Evolutionary conservation across 805 yeast species (phyloP).

Genomic region (Zygosaccharomyces kombuchaensis): DNA sequence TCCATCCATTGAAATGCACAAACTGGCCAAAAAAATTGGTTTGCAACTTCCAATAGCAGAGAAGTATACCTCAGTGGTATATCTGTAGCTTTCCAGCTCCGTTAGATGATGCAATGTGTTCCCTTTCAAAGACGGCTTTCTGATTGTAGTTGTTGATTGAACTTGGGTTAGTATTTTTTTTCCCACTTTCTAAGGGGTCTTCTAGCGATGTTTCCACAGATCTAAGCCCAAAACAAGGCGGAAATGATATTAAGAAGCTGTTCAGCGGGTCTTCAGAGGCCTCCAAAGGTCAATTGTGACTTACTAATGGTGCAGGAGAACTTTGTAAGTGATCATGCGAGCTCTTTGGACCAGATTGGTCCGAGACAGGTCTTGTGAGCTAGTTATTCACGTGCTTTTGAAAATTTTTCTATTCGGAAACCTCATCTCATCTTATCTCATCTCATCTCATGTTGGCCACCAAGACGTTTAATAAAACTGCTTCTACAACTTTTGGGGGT

Average conservation of each 20-base stretch:
- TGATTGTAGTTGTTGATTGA: neutral
- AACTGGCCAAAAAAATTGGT: neutral
- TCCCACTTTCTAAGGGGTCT: neutral
- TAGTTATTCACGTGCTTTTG: conserved; percentile 6
- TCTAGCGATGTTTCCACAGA: neutral
- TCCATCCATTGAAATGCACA: neutral
- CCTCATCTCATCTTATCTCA: conserved; percentile 23
- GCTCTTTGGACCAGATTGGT: neutral
- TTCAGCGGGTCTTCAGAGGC: neutral
- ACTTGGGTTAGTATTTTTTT: neutral
- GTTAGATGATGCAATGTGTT: neutral
- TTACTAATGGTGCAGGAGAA: neutral
- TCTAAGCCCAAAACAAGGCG: neutral
- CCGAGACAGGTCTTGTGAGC: neutral
- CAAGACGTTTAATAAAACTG: neutral
- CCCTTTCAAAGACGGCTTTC: neutral
- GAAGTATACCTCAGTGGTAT: neutral
- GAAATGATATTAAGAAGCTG: neutral
- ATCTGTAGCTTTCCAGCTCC: neutral
- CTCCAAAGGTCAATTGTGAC: neutral
- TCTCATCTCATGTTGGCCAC: conserved; percentile 8
- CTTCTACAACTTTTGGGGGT: neutral
- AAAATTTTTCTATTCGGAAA: conserved; percentile 15
- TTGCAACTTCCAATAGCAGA: neutral
- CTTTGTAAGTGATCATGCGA: neutral